A percentile compares a stretch with the other conserved stretches of the same genome.
Conservation (phyloP, 1,284 basidiomycete genomes). For the Microbotryomycetes sp. region DNA sequence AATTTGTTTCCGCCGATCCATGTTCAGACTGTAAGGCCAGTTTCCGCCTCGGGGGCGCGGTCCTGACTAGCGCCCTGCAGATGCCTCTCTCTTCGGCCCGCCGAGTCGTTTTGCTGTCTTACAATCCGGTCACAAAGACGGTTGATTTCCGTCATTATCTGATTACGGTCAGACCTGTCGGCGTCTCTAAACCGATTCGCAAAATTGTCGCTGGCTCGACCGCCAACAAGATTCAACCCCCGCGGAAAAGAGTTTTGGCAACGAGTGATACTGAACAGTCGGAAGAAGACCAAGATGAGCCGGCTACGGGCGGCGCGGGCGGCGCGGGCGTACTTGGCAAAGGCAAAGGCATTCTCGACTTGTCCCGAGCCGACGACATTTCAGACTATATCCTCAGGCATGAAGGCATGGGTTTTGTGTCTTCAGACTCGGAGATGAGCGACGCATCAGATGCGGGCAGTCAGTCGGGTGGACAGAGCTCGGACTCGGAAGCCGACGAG, state of each 20-base stretch:
- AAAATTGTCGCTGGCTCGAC: conserved; percentile 68
- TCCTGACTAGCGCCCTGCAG: conserved; percentile 7
- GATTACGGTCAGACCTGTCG: conserved; percentile 90
- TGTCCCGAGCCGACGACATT: conserved; percentile 84
- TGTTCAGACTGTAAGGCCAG: conserved; percentile 46
- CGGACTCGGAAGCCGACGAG: conserved; percentile 66
- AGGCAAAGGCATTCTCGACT: conserved; percentile 56
- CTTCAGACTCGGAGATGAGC: conserved; percentile 62
- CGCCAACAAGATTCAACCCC: conserved; percentile 35
- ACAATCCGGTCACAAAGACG: conserved; percentile 76
- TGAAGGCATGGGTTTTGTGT: conserved; percentile 32
- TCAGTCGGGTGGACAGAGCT: conserved; percentile 51
- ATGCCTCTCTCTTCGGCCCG: conserved; percentile 73
- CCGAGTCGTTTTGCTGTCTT: conserved; percentile 85
- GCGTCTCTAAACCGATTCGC: conserved; percentile 85
- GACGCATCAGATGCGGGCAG: conserved; percentile 19
- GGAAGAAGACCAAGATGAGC: conserved; percentile 17
- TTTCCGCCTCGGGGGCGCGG: not conserved
- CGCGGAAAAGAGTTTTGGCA: conserved; percentile 36
- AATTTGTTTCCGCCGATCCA: conserved; percentile 49
- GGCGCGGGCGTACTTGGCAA: not conserved
- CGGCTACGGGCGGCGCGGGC: conserved; percentile 29
- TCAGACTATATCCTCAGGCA: conserved; percentile 82
- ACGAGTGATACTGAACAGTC: conserved; percentile 19
- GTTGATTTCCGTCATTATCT: conserved; percentile 91